Evolutionary conservation across 768 basidiomycete species (phyloP).

Genomic region (Tylopilus subfusipes): DNA sequence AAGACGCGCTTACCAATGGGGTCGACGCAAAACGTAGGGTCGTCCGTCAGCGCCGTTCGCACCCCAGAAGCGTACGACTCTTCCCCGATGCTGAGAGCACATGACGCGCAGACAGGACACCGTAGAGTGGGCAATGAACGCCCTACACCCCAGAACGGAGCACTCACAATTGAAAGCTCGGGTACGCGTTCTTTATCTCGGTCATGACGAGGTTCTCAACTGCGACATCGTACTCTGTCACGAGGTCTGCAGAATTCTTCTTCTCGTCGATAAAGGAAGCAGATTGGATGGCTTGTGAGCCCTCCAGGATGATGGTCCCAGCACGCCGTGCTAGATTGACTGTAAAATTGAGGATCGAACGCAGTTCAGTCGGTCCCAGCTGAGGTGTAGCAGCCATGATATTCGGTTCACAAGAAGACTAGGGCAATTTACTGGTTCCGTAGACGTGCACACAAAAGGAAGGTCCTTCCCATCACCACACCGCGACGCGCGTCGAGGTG

Average conservation of each 20-base stretch:
- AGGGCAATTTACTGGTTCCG: too few relatives aligned
- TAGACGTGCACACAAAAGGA: constrained; percentile 21
- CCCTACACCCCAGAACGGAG: neutral
- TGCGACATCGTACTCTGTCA: constrained; percentile 89
- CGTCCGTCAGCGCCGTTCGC: constrained; percentile 68
- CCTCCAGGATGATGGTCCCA: constrained; percentile 69
- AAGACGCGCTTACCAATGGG: constrained; percentile 64
- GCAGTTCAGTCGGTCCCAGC: constrained; percentile 44
- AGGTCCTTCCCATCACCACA: constrained; percentile 29
- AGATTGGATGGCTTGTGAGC: constrained; percentile 66
- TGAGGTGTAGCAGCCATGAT: constrained; percentile 6
- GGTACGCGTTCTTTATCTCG: constrained; percentile 62
- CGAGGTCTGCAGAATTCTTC: constrained; percentile 91
- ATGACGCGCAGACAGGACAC: neutral
- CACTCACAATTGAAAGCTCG: constrained; percentile 77
- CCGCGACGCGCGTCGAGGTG: constrained; percentile 34
- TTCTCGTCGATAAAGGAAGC: constrained; percentile 67
- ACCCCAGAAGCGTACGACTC: constrained; percentile 82
- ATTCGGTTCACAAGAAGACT: too few relatives aligned
- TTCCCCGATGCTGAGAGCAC: constrained; percentile 72
- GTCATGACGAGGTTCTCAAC: constrained; percentile 82
- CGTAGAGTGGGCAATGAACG: neutral
- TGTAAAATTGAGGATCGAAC: constrained; percentile 63
- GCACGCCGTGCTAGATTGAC: constrained; percentile 65
- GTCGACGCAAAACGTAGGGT: constrained; percentile 94